Base-by-base conservation (phyloP, 108 stramenopile genomes). In the Fistulifera pelliculosa region DNA sequence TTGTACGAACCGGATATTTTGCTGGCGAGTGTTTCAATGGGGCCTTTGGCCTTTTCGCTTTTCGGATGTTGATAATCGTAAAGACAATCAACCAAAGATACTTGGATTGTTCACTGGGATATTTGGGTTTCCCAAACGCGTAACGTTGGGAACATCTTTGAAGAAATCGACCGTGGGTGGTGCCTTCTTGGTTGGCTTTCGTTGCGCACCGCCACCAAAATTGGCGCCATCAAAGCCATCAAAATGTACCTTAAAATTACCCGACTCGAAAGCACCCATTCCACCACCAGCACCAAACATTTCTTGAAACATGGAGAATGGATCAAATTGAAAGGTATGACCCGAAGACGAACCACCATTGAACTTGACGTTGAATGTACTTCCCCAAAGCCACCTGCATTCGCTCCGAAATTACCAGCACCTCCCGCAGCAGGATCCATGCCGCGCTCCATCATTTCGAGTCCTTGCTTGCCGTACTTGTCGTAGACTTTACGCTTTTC, bases 401-500 rank as follows among this genome's bases (percentile, higher is more conserved):
- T 66, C 18, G 71, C 66, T 17, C 79, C 79, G 51, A 76, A 77
- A 6, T n/a, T n/a, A n/a, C n/a, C n/a, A n/a, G n/a, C n/a, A 5
- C 83, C 83, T 53, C 71, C 73, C 35, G 58, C 56, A 41, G 74
- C 66, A 5, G 87, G 87, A 79, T 90, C 80, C 35, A 71, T 58
- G 26, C 83, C 90, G 35, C 65, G 63, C 42, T 80, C 85, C 35
- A 64, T 52, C 40, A 71, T 77, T 63, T 82, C 83, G 24, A 93
- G 48, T 38, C 89, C 89, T 54, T 76, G 65, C 47, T 88, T 77
- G 0, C 90, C 86, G 58, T 86, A 85, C 43, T 82, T 69, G 45
- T 93, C 90, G 59, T 88, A 93, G 8, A 86, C 68, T 50, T 85
- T 71, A 49, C 80, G 73, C 43, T 93, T 93, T 52, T 93, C 77